A percentile compares a stretch with the other conserved stretches of the same genome.
Conservation (phyloP, 768 basidiomycete species). For the Macrolepiota albuminosa region DNA sequence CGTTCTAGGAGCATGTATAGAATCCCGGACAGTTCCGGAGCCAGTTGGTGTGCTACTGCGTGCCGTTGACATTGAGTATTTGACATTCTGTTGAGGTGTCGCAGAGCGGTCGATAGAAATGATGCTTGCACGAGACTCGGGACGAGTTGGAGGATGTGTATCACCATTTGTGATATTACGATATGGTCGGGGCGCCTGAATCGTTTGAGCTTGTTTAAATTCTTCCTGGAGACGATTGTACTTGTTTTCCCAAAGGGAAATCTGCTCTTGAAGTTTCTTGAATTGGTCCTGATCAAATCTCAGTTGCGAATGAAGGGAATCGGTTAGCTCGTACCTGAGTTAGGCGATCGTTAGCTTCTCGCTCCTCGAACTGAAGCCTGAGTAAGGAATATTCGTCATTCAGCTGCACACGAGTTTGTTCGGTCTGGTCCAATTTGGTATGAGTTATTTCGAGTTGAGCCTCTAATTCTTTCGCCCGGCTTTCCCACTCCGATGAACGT, state of each 20-base stretch:
- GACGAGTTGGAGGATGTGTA: constrained; percentile 47
- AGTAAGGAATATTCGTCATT: constrained; percentile 66
- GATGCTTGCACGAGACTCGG: constrained; percentile 74
- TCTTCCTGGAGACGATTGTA: constrained; percentile 54
- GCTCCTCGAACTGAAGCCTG: constrained; percentile 72
- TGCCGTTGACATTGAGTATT: constrained; percentile 28
- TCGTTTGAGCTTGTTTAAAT: constrained; percentile 42
- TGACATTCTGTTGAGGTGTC: constrained; percentile 41
- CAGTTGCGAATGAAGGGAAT: constrained; percentile 2
- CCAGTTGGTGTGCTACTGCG: constrained; percentile 40
- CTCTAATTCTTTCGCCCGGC: constrained; percentile 68
- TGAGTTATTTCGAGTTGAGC: constrained; percentile 53
- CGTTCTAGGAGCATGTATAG: constrained; percentile 48
- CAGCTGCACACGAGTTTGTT: constrained; percentile 59
- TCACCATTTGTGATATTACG: constrained; percentile 39
- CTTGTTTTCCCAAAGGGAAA: constrained; percentile 57
- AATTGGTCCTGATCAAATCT: constrained; percentile 56
- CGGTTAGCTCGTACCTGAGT: constrained; percentile 43
- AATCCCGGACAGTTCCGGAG: constrained; percentile 62
- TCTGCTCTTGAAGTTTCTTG: constrained; percentile 61
- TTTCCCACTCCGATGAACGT: constrained; percentile 79
- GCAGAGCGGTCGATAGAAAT: constrained; percentile 46
- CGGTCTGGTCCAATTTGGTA: constrained; percentile 61
- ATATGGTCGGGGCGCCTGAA: constrained; percentile 27
- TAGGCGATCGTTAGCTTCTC: constrained; percentile 65